Percentiles rank a stretch among this genome's conserved stretches.
Conservation (phyloP, 805 yeast genomes). For the Candida ponderosae region DNA sequence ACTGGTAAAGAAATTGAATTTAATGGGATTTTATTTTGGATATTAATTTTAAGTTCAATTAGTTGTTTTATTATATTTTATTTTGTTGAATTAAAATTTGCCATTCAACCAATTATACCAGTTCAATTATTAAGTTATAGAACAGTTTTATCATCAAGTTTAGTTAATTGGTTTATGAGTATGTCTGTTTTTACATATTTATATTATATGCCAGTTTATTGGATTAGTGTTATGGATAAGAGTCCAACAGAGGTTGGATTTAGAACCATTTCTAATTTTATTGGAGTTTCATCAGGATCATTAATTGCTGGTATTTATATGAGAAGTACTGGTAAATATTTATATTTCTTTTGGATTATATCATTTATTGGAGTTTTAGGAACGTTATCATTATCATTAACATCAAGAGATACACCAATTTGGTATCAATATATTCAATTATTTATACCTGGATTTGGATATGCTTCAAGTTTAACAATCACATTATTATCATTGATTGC, state of each 20-base stretch:
- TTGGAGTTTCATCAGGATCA: slow-evolving; percentile 64
- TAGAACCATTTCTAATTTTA: slow-evolving; percentile 49
- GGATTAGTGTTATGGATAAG: slow-evolving; percentile 43
- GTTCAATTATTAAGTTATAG: slow-evolving; percentile 43
- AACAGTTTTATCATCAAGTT: slow-evolving; percentile 55
- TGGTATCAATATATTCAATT: slow-evolving; percentile 36
- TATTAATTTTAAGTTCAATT: slow-evolving; percentile 25
- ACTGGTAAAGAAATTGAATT: slow-evolving; percentile 52
- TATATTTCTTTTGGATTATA: slow-evolving; percentile 33
- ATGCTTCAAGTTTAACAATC: slow-evolving; percentile 61
- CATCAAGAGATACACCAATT: slow-evolving; percentile 16
- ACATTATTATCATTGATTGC: slow-evolving; percentile 71
- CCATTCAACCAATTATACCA: slow-evolving; percentile 57
- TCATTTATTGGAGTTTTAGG: slow-evolving; percentile 43
- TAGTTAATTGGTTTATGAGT: slow-evolving; percentile 60
- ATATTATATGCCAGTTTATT: slow-evolving; percentile 66
- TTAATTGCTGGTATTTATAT: slow-evolving; percentile 59
- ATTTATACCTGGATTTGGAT: slow-evolving; percentile 54
- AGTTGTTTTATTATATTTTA: slow-evolving; percentile 26
- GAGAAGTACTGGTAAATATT: slow-evolving; percentile 61
- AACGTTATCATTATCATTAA: slow-evolving; percentile 23
- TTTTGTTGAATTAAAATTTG: slow-evolving; percentile 30
- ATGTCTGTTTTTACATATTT: slow-evolving; percentile 59
- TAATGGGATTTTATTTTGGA: slow-evolving; percentile 33
- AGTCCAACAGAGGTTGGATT: slow-evolving; percentile 51